Conservation (phyloP, 1,139 yeast species). For the Saccharomyces hybrid region DNA sequence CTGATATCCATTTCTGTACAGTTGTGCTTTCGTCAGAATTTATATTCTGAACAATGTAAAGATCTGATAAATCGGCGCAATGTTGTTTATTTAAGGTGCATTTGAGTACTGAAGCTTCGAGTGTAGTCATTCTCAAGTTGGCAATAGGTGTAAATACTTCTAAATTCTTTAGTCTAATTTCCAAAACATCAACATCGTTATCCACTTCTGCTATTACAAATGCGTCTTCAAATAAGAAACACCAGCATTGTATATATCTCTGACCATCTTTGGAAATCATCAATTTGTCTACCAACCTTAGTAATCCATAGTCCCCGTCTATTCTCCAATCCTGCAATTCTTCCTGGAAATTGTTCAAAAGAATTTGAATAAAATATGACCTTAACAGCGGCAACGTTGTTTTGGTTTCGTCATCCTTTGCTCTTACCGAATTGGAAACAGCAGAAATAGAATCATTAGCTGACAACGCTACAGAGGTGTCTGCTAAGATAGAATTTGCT, state of each 20-base stretch:
- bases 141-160: constrained; percentile 10
- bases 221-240: constrained; percentile 25
- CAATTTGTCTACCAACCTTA: constrained; percentile 26
- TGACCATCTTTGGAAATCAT: constrained; percentile 17
- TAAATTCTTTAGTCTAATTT: constrained; percentile 8
- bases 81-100: constrained; percentile 5
- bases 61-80: constrained; percentile 3
- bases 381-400: constrained; percentile 21
- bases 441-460: constrained; percentile 7
- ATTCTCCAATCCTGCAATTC: constrained; percentile 16
- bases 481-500: constrained; percentile 11
- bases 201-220: constrained; percentile 14
- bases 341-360: constrained; percentile 15
- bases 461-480: constrained; percentile 14
- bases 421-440: constrained; percentile 3
- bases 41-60: constrained; percentile 7
- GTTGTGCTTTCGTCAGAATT: constrained; percentile 3
- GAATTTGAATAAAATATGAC: constrained; percentile 21
- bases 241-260: constrained; percentile 16
- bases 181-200: constrained; percentile 7
- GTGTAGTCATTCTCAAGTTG: constrained; percentile 16
- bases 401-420: constrained; percentile 3
- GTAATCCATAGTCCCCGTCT: constrained; percentile 25
- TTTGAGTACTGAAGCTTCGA: constrained; percentile 21
- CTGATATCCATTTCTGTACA: constrained; percentile 28